A percentile compares a stretch with the other conserved stretches of the same genome.
Evolutionary conservation across 306 rosid genomes (phyloP).

Genomic region (Trifolium dubium): DNA sequence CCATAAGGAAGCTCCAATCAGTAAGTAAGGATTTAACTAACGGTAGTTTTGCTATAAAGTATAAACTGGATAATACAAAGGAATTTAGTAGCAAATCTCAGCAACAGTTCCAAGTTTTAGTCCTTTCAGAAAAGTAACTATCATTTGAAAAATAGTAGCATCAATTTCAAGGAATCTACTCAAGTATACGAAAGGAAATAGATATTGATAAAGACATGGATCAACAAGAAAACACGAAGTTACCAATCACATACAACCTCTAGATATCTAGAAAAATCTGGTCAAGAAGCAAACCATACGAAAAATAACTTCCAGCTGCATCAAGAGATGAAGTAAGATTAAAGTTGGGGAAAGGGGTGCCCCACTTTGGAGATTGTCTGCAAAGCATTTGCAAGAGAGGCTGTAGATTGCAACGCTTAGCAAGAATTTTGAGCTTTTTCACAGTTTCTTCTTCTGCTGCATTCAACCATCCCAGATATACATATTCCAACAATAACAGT

Average conservation of each 20-base stretch:
- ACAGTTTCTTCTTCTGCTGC: conserved; percentile 63
- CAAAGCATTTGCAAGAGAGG: conserved; percentile 68
- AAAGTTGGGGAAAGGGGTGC: conserved; percentile 58
- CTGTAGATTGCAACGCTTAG: conserved; percentile 69
- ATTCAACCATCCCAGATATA: conserved; percentile 64
- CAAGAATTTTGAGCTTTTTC: conserved; percentile 68
- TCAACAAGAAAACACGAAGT: conserved; percentile 20
- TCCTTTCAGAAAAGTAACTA: conserved; percentile 32
- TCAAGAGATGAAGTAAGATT: conserved; percentile 66
- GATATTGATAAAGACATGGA: conserved; percentile 15
- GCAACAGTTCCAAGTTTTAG: conserved; percentile 30
- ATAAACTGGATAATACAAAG: conserved; percentile 10
- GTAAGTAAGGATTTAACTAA: conserved; percentile 28
- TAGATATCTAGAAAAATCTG: conserved; percentile 28
- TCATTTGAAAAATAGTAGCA: conserved; percentile 23
- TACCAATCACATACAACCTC: conserved; percentile 33
- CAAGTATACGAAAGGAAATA: conserved; percentile 22
- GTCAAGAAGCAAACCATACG: conserved; percentile 63
- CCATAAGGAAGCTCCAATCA: conserved; percentile 24
- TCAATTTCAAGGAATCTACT: conserved; percentile 21
- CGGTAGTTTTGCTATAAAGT: background rate
- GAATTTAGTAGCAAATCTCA: conserved; percentile 15
- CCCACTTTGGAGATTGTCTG: conserved; percentile 76
- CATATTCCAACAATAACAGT: conserved; percentile 69
- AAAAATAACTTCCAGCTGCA: conserved; percentile 65